Percentiles rank a stretch among this genome's conserved stretches.
Conservation (phyloP, 163 green algal genomes). For the Chlorella variabilis region DNA sequence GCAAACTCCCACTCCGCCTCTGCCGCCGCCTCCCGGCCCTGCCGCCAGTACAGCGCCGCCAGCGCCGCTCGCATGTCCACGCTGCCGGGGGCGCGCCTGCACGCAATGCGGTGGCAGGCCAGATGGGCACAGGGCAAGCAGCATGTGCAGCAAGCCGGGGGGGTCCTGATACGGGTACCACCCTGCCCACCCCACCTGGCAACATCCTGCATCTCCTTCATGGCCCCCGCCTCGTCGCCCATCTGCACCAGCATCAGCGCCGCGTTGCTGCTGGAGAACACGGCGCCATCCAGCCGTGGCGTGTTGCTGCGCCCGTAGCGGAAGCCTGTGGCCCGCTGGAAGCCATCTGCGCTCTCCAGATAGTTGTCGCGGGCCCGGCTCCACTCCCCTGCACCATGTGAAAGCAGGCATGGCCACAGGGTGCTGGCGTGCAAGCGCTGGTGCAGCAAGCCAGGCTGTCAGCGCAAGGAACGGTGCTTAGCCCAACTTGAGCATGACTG, state of each 20-base stretch:
- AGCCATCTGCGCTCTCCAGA: slow-evolving; percentile 59
- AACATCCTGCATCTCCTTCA: slow-evolving; percentile 55
- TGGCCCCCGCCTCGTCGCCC: slow-evolving; percentile 63
- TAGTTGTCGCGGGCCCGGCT: slow-evolving; percentile 67
- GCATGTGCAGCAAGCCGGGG: not conserved
- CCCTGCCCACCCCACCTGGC: slow-evolving; percentile 15
- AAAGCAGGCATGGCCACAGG: not conserved
- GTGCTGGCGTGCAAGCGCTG: too few species aligned
- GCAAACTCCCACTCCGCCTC: slow-evolving; percentile 81
- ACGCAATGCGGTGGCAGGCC: not conserved
- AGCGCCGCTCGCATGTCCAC: slow-evolving; percentile 84
- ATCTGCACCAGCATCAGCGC: slow-evolving; percentile 83
- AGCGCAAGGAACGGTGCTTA: too few species aligned
- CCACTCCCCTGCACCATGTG: slow-evolving; percentile 40
- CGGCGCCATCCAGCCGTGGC: slow-evolving; percentile 68
- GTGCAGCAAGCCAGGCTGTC: too few species aligned
- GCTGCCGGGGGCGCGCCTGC: slow-evolving; percentile 72
- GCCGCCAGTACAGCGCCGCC: slow-evolving; percentile 78
- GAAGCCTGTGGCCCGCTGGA: slow-evolving; percentile 71
- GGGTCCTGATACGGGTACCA: not conserved
- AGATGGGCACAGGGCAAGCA: not conserved
- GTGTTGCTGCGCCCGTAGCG: slow-evolving; percentile 62
- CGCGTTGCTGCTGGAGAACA: slow-evolving; percentile 80
- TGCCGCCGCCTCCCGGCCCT: slow-evolving; percentile 59
- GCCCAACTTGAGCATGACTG: not conserved